Evolutionary conservation across 2,329 filamentous ascomycete species (phyloP).

Genomic region (Apiospora pterosperma): DNA sequence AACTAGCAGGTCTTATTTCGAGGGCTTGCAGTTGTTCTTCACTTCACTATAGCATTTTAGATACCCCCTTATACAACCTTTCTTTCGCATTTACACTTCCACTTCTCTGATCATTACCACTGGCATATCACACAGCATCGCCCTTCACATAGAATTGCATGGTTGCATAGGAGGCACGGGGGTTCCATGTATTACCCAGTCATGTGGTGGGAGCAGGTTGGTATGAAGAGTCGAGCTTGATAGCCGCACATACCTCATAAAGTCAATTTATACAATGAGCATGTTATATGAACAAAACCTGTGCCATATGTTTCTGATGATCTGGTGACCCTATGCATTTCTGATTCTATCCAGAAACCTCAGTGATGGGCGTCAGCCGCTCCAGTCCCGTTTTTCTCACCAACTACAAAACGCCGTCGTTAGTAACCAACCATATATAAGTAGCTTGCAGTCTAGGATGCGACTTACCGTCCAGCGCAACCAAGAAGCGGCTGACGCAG

Average conservation of each 20-base stretch:
- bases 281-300: not conserved
- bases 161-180: not conserved
- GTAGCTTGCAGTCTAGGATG: not conserved
- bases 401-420: constrained; percentile 37
- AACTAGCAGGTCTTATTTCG: not conserved
- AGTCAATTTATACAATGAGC: not conserved
- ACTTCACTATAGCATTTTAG: constrained; percentile 1
- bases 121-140: not conserved
- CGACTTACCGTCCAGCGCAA: constrained; percentile 70
- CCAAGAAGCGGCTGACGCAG: constrained; percentile 79
- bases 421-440: constrained; percentile 12
- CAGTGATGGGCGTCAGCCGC: not conserved
- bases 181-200: not conserved
- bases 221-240: not conserved
- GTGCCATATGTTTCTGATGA: not conserved
- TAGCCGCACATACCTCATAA: not conserved
- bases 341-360: not conserved
- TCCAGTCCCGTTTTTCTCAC: constrained; percentile 47
- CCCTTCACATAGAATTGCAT: not conserved
- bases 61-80: constrained; percentile 5
- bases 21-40: not conserved
- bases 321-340: not conserved
- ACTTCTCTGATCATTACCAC: not conserved
- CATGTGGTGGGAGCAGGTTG: not conserved
- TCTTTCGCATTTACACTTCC: not conserved